phyloP scores from a whole-genome alignment of 2,329 filamentous ascomycete genomes.

The Botrytis medusae region DNA sequence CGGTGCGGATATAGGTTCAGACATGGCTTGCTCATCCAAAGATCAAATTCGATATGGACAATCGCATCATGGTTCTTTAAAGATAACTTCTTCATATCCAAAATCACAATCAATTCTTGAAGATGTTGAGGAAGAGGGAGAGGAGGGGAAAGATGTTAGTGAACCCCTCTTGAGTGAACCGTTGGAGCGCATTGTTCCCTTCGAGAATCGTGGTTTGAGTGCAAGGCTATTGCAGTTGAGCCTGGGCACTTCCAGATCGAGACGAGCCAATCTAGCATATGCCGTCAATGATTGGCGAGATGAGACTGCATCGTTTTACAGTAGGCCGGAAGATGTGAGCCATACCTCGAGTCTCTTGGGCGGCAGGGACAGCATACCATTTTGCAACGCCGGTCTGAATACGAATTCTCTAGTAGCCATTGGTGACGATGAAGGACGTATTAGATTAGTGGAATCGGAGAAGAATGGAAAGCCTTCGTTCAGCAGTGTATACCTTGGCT shows the following conservation, averaged over 20 bases:
- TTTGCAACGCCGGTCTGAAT: constrained; percentile 65
- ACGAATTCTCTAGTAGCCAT: constrained; percentile 68
- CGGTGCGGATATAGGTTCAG: background rate
- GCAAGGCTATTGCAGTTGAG: constrained; percentile 35
- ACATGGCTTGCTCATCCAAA: background rate
- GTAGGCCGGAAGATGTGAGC: constrained; percentile 36
- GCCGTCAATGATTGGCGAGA: constrained; percentile 40
- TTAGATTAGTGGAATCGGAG: constrained; percentile 63
- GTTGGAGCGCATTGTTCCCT: constrained; percentile 30
- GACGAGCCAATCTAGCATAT: constrained; percentile 31
- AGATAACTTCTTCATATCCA: constrained; percentile 23
- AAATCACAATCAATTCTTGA: constrained; percentile 21
- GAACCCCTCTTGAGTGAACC: constrained; percentile 14
- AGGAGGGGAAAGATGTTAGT: constrained; percentile 11
- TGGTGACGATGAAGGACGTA: constrained; percentile 67
- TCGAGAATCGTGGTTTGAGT: constrained; percentile 32
- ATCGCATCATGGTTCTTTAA: constrained; percentile 32
- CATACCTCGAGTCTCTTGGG: constrained; percentile 34
- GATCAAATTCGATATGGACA: constrained; percentile 13
- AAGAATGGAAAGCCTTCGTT: constrained; percentile 52
- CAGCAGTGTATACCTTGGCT: constrained; percentile 55
- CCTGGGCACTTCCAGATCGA: constrained; percentile 27
- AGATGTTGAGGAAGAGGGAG: constrained; percentile 20
- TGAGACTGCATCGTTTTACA: constrained; percentile 39
- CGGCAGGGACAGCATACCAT: constrained; percentile 50